Conservation (phyloP, 306 rosid species). For the cucumber (Cucumis sativus) region DNA sequence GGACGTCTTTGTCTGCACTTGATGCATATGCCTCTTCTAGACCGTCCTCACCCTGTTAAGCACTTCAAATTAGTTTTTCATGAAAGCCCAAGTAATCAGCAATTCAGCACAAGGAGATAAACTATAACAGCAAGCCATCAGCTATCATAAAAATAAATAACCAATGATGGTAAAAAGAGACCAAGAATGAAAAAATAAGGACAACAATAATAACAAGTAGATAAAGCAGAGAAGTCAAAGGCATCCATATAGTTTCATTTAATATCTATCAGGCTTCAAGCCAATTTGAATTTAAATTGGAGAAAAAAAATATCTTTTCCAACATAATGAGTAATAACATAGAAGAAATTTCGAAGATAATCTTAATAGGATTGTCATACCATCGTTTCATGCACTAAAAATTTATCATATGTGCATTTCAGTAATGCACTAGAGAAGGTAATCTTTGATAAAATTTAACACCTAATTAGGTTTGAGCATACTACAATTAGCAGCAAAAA, state of each 20-base stretch:
- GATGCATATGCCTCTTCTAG: slow-evolving; percentile 59
- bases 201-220: background rate
- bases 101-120: background rate
- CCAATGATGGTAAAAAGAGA: background rate
- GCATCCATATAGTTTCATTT: background rate
- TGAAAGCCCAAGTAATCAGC: background rate
- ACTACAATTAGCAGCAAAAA: background rate
- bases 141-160: background rate
- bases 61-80: slow-evolving; percentile 17
- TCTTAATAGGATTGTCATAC: background rate
- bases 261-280: background rate
- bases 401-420: no score
- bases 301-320: background rate
- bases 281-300: background rate
- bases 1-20: slow-evolving; percentile 34
- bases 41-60: slow-evolving; percentile 42
- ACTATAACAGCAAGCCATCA: background rate
- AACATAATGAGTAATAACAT: background rate
- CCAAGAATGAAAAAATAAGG: background rate
- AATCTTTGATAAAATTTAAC: background rate
- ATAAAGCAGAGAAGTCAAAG: background rate
- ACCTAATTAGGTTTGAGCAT: background rate
- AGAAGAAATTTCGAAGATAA: background rate
- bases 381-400: no score
- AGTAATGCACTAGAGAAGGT: background rate